phyloP scores from a whole-genome alignment of 345 rosid genomes.

The Acer yangbiense region DNA sequence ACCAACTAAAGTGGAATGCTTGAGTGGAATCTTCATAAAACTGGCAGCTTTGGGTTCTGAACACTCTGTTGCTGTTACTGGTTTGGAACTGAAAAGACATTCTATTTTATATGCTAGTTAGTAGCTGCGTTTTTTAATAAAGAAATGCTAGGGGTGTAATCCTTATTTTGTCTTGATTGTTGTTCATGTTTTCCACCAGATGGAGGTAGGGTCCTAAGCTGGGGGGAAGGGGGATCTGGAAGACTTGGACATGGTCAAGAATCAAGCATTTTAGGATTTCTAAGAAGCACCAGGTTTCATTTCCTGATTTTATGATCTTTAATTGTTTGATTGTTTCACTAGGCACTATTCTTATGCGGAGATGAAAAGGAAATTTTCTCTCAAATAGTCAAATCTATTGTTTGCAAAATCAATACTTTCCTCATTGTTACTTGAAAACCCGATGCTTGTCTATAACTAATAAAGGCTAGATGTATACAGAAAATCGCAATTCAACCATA shows the following conservation, averaged over 20 bases:
- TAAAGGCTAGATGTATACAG: background rate
- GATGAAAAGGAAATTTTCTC: background rate
- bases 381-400: background rate
- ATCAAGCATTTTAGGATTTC: conserved; percentile 65
- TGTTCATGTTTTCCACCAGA: conserved; percentile 40
- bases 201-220: conserved; percentile 79
- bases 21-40: conserved; percentile 66
- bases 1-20: conserved; percentile 75
- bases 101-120: conserved; percentile 14
- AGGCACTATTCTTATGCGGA: background rate
- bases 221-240: conserved; percentile 90
- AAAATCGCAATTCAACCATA: background rate
- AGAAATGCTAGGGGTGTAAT: conserved; percentile 7
- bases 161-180: conserved; percentile 13
- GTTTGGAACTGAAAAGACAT: conserved; percentile 39
- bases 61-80: conserved; percentile 91
- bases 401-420: conserved; percentile 7
- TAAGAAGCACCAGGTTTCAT: conserved; percentile 66
- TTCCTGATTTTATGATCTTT: conserved; percentile 15
- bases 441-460: background rate
- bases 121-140: background rate
- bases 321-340: background rate
- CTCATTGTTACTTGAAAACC: background rate
- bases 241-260: conserved; percentile 91
- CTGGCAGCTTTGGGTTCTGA: conserved; percentile 83